Evolutionary conservation across 1,139 yeast species (phyloP).

Genomic region (Blastobotrys proliferans): DNA sequence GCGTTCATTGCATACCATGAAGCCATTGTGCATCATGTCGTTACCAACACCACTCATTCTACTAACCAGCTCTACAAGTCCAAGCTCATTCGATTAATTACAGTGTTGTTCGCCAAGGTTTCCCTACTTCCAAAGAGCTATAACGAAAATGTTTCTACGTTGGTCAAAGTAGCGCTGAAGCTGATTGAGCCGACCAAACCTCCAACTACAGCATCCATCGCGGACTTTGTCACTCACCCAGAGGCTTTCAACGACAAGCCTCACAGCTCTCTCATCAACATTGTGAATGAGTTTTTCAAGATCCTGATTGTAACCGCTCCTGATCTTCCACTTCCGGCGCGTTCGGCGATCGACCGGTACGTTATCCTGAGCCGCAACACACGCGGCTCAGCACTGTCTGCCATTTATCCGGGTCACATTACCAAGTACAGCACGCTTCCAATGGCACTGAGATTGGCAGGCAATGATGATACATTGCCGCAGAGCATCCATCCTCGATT

Average conservation of each 20-base stretch:
- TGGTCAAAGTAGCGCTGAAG: conserved; percentile 25
- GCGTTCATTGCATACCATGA: conserved; percentile 27
- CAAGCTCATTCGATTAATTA: conserved; percentile 19
- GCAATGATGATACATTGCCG: conserved; percentile 42
- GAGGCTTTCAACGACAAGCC: conserved; percentile 49
- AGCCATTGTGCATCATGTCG: conserved; percentile 25
- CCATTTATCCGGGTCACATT: conserved; percentile 61
- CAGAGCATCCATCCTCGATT: conserved; percentile 71
- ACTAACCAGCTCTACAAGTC: conserved; percentile 10
- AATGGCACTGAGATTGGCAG: conserved; percentile 48
- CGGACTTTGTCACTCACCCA: conserved; percentile 70
- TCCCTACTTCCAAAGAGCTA: conserved; percentile 19
- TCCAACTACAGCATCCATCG: conserved; percentile 32
- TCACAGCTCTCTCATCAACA: conserved; percentile 37
- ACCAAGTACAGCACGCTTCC: conserved; percentile 64
- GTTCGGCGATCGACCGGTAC: conserved; percentile 52
- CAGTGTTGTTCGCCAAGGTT: conserved; percentile 16
- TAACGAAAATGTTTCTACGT: conserved; percentile 16
- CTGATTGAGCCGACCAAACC: conserved; percentile 17
- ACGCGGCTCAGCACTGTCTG: conserved; percentile 39
- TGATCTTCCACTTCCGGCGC: conserved; percentile 56
- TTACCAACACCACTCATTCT: conserved; percentile 13
- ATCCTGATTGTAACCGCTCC: conserved; percentile 47
- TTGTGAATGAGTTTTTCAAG: conserved; percentile 48
- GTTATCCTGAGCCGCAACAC: conserved; percentile 45